Conservation (phyloP, 2,329 filamentous ascomycete species). For the Coniochaeta sp. region DNA sequence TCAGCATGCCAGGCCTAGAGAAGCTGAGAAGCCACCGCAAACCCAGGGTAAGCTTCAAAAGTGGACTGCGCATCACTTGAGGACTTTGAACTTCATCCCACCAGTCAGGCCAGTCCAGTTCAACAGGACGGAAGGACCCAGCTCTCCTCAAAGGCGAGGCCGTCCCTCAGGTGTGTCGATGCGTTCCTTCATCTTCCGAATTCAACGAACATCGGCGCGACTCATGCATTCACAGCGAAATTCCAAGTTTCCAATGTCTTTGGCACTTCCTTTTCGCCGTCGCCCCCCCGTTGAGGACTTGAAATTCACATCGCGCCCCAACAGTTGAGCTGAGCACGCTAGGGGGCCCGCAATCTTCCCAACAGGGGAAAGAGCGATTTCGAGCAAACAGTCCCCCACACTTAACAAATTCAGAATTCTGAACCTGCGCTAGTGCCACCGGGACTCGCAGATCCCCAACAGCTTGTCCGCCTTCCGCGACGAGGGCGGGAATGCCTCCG, state of each 20-base stretch:
- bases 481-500: not conserved
- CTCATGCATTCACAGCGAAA: not conserved
- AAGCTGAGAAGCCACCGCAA: not conserved
- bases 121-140: not conserved
- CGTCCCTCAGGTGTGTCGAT: too few relatives aligned
- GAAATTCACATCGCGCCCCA: conserved; percentile 9
- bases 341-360: not conserved
- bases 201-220: not conserved
- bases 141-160: too few relatives aligned
- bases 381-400: not conserved
- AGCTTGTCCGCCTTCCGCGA: conserved; percentile 26
- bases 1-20: not conserved
- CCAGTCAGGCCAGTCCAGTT: not conserved
- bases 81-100: not conserved
- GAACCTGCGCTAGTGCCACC: conserved; percentile 2
- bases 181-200: not conserved
- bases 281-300: conserved; percentile 1
- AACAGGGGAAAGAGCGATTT: not conserved
- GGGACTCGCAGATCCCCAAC: conserved; percentile 35
- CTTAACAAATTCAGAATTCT: conserved; percentile 1
- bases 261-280: not conserved
- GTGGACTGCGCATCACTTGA: not conserved
- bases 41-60: not conserved
- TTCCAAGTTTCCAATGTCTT: too few relatives aligned
- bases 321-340: conserved; percentile 14